Conservation (phyloP, 2,329 filamentous ascomycete genomes). For the Aspergillus phoenicis region DNA sequence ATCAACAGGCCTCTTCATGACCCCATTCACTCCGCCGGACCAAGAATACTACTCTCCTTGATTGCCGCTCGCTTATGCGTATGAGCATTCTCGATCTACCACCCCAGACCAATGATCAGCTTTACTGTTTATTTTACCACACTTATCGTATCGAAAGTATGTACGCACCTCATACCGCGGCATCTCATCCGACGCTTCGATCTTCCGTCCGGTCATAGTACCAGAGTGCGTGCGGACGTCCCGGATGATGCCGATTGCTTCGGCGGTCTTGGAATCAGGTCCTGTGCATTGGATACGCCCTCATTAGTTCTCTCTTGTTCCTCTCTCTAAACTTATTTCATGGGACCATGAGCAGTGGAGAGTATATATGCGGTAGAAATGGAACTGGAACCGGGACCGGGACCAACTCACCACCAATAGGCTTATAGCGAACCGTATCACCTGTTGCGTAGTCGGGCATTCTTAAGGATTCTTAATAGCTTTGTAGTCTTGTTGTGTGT, state of each 20-base stretch:
- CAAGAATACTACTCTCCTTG: conserved; percentile 4
- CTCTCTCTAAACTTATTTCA: too few species aligned
- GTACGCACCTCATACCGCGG: not conserved
- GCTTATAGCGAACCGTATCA: conserved; percentile 1
- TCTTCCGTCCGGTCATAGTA: conserved; percentile 38
- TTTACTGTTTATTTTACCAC: not conserved
- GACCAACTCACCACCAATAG: not conserved
- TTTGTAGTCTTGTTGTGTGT: not conserved
- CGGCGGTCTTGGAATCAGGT: conserved; percentile 42
- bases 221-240: conserved; percentile 38
- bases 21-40: not conserved
- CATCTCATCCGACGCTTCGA: conserved; percentile 31
- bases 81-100: not conserved
- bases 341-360: not conserved
- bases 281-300: conserved; percentile 26
- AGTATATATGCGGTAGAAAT: too few species aligned
- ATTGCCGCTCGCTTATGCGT: not conserved
- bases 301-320: too few species aligned
- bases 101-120: not conserved
- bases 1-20: not conserved
- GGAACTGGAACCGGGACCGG: not conserved
- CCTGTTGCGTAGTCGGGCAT: not conserved
- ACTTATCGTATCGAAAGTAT: not conserved
- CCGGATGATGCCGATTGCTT: conserved; percentile 41
- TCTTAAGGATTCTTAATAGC: too few species aligned